Conservation (phyloP, 345 rosid species). For the Excoecaria cochinchinensis region DNA sequence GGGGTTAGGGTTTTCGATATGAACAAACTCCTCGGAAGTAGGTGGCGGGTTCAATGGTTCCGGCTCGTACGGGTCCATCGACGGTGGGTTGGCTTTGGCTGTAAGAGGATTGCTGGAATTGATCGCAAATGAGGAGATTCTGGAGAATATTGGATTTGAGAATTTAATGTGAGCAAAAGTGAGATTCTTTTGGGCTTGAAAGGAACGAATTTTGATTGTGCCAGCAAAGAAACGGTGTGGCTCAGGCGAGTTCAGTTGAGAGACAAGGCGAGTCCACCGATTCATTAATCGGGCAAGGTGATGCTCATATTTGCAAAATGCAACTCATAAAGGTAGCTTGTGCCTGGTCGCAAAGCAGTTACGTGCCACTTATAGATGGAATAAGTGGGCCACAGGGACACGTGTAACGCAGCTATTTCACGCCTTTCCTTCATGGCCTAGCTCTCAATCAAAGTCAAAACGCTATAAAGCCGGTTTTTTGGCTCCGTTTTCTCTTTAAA, state of each 20-base stretch:
- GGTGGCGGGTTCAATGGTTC: constrained; percentile 31
- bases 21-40: constrained; percentile 52
- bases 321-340: no score
- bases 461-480: no score
- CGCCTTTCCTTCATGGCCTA: no score
- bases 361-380: no score
- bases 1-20: constrained; percentile 64
- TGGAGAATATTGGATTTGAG: constrained; percentile 3
- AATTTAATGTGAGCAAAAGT: not conserved
- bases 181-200: not conserved
- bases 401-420: no score
- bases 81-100: constrained; percentile 13
- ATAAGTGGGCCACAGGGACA: no score
- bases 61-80: constrained; percentile 45
- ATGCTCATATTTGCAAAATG: not conserved
- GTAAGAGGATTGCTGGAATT: not conserved
- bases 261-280: constrained; percentile 32
- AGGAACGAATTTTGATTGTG: not conserved
- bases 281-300: constrained; percentile 24
- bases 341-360: no score
- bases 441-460: no score
- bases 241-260: constrained; percentile 22
- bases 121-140: constrained; percentile 16
- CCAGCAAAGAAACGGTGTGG: constrained; percentile 14
- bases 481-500: no score